Evolutionary conservation across 2,329 filamentous ascomycete species (phyloP), one percentile per base, ranked within the genome.

Genomic region (Fusarium fracticaudum): DNA sequence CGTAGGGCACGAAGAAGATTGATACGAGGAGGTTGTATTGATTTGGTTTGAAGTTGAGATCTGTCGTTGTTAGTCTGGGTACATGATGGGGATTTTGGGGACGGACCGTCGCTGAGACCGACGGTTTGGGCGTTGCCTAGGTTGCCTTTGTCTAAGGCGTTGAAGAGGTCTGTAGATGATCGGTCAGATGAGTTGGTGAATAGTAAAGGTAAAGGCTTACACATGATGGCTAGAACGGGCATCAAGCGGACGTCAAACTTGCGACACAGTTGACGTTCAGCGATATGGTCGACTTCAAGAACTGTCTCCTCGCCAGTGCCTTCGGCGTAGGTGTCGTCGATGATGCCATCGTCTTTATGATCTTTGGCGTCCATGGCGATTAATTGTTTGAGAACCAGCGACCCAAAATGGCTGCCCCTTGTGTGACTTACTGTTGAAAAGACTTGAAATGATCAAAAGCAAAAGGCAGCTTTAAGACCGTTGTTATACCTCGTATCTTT

Each of bases 1-100:
- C 66, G 13, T 69, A 69, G 3, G 66, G 66, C 3, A 69, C 66
- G 33, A 69, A 69, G 22, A 69, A 69, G 14, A 69, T 69, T 13
- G 66, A 69, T 1, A 69, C 64, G 4, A 69, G 17, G 9, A 69
- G 66, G n/a, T 69, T 69, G 4, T 69, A 69, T 1, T 69, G 66
- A 5, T 61, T 61, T 3, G 66, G 64, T 1, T 69, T 50, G 38
- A 69, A 69, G 15, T 69, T 69, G 15, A 69, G 43, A 44, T 69
- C 66, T 68, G 9, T 14, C 3, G 6, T 1, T n/a, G 17, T 68
- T 9, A 68, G 64, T 14, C 7, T 15, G 1, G 11, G 7, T n/a
- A 8, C 7, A 6, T 20, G 4, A 1, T 6, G 1, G 3, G 9
- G 5, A 24, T 9, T 1, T 6, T n/a, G 10, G n/a, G 6, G 4